Base-by-base conservation (phyloP, 805 yeast species). In the Metschnikowia matae region DNA sequence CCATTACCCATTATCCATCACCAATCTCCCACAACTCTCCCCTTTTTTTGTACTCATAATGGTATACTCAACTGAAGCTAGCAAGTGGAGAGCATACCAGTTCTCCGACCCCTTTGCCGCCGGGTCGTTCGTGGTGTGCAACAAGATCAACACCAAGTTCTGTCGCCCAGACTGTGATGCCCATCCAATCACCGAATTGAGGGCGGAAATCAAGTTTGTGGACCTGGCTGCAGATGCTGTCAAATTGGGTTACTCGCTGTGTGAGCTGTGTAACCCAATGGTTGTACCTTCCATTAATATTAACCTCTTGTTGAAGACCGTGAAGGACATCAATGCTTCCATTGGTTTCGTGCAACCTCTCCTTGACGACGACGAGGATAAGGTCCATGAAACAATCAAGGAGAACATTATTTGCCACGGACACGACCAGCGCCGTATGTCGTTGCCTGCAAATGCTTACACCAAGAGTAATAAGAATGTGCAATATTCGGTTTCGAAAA, bases 81-180 rank as follows among this genome's bases (percentile, higher is more conserved):
- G 78, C 38, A 81, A 74, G 59, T 80, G 84, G 84, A 79, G 76
- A 47, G 87, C 87, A 1, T 83, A 81, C 63, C 83, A 81, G 59
- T 81, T 80, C 63, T 71, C 78, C 52, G 89, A 84, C 59, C 87
- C 89, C 1, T 81, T 80, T 57, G 84, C 87, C 11, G 77, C 84
- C 0, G 79, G 78, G 39, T 67, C 80, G 23, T 85, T 84, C 56
- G 66, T 71, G 44, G 85, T 81, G 20, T 74, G 82, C 57, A 74
- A 77, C 61, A 69, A 69, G 51, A 62, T 66, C 31, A 64, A 65
- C 23, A 69, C 69, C 48, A 56, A 59, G n/a, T 76, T 79, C 46
- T 85, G 90, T 57, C 80, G 88, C 45, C 89, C 91, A 5, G 84
- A 81, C 59, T 85, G 91, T 64, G 87, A 82, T 66, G 61, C 70